These are phyloP conservation scores for Hymenoscyphus infarciens DNA, from an alignment of 2,329 filamentous ascomycete genomes.

Conservation along the genomic window DNA sequence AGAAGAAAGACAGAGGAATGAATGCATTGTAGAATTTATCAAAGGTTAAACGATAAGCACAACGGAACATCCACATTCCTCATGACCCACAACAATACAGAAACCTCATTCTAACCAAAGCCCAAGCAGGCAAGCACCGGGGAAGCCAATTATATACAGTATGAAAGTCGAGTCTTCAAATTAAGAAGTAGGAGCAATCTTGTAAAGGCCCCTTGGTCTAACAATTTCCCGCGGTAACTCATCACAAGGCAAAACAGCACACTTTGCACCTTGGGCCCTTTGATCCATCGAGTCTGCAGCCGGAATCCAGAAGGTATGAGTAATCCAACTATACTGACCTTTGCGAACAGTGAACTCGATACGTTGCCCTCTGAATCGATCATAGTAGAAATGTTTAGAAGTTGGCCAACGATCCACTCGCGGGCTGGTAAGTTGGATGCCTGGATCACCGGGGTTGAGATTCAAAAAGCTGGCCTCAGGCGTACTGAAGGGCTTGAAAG, in stretches of 20 bases:
- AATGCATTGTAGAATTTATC: too few species aligned
- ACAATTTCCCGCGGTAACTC: neutral
- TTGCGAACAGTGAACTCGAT: neutral
- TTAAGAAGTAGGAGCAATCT: too few species aligned
- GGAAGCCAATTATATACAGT: too few species aligned
- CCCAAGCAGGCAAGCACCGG: too few species aligned
- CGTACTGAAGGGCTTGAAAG: neutral
- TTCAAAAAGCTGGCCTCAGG: neutral
- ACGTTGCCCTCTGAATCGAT: constrained; percentile 16
- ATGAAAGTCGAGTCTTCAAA: too few species aligned
- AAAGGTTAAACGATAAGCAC: too few species aligned
- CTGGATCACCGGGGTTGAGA: neutral
- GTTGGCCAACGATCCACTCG: constrained; percentile 23
- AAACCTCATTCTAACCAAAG: too few species aligned
- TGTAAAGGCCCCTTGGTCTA: neutral
- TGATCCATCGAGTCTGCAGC: constrained; percentile 9
- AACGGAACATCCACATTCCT: too few species aligned
- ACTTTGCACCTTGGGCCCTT: neutral
- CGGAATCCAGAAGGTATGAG: constrained; percentile 5
- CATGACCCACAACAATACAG: too few species aligned
- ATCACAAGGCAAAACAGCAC: constrained; percentile 5
- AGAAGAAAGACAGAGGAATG: too few species aligned
- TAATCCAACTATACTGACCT: neutral
- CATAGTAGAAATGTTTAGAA: constrained; percentile 25
- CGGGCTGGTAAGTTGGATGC: neutral